Evolutionary conservation across 2,329 filamentous ascomycete genomes (phyloP).

Genomic region (Pseudophaeomoniella oleicola): DNA sequence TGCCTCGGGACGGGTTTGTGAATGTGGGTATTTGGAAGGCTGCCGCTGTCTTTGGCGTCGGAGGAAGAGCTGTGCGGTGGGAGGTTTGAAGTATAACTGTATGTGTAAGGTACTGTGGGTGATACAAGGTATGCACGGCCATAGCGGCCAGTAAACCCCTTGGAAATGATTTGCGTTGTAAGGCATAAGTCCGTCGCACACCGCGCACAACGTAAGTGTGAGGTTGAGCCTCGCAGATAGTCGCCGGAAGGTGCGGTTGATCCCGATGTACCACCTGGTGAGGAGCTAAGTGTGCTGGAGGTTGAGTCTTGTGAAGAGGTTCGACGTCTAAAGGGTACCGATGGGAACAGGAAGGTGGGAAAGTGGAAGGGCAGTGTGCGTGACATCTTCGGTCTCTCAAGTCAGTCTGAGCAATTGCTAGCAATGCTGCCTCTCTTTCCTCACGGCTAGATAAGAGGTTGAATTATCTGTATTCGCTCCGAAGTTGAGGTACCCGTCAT

Average conservation of each 20-base stretch:
- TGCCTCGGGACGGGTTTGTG: slow-evolving; percentile 42
- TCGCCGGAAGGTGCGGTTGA: slow-evolving; percentile 8
- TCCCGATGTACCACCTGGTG: slow-evolving; percentile 9
- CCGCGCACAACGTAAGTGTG: slow-evolving; percentile 43
- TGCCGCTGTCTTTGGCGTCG: slow-evolving; percentile 10
- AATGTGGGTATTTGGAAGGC: slow-evolving; percentile 44
- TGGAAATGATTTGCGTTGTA: slow-evolving; percentile 45
- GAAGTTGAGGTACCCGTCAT: too few species aligned
- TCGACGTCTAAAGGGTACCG: slow-evolving; percentile 29
- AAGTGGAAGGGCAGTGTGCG: slow-evolving; percentile 21
- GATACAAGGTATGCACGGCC: slow-evolving; percentile 50
- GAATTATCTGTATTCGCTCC: too few species aligned
- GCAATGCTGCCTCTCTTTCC: too few species aligned
- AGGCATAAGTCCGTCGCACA: slow-evolving; percentile 46
- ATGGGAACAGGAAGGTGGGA: slow-evolving; percentile 36
- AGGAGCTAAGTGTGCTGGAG: slow-evolving; percentile 18
- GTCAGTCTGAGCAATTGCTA: too few species aligned
- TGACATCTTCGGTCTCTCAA: too few species aligned
- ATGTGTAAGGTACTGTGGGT: slow-evolving; percentile 21
- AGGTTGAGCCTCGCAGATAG: slow-evolving; percentile 32
- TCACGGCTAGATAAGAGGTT: too few species aligned
- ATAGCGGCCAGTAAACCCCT: slow-evolving; percentile 51
- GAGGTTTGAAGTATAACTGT: slow-evolving; percentile 8
- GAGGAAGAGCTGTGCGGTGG: slow-evolving; percentile 8
- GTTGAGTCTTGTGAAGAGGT: slow-evolving; percentile 24